Conservation (phyloP, 2,329 filamentous ascomycete species). For the Teratosphaeria nubilosa region DNA sequence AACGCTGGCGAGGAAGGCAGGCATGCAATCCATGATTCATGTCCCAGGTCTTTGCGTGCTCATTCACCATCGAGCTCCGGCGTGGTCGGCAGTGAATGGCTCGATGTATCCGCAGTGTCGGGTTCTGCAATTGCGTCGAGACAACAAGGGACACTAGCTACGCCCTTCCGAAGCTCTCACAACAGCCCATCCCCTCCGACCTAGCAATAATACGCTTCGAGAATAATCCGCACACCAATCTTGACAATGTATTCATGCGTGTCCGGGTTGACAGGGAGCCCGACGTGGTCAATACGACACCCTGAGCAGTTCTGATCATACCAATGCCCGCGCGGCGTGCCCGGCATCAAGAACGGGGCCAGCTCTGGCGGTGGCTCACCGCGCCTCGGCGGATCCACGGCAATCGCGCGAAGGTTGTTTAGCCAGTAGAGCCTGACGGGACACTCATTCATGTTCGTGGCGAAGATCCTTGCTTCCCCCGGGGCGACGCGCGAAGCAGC, state of each 20-base stretch:
- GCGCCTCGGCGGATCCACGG: too few relatives aligned
- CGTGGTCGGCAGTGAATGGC: too few relatives aligned
- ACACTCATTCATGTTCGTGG: neutral
- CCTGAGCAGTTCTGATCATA: neutral
- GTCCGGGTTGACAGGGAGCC: neutral
- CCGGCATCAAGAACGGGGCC: neutral
- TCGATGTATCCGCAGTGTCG: too few relatives aligned
- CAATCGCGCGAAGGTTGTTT: neutral
- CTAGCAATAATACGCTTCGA: neutral
- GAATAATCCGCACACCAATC: neutral
- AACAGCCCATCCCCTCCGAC: neutral
- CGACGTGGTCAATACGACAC: neutral
- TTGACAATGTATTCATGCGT: neutral
- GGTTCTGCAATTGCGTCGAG: too few relatives aligned
- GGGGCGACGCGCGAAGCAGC: too few relatives aligned
- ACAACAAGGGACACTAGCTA: too few relatives aligned
- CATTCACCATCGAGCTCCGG: too few relatives aligned
- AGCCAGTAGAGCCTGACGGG: neutral
- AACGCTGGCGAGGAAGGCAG: too few relatives aligned
- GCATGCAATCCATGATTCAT: too few relatives aligned
- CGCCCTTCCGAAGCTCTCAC: too few relatives aligned
- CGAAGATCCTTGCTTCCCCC: neutral
- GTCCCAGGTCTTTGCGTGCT: too few relatives aligned
- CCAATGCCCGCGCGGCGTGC: neutral
- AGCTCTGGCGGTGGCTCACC: neutral